These are phyloP conservation scores for Cryphonectria nitschkei DNA, from an alignment of 2,329 filamentous ascomycete species.

Conservation along the genomic window DNA sequence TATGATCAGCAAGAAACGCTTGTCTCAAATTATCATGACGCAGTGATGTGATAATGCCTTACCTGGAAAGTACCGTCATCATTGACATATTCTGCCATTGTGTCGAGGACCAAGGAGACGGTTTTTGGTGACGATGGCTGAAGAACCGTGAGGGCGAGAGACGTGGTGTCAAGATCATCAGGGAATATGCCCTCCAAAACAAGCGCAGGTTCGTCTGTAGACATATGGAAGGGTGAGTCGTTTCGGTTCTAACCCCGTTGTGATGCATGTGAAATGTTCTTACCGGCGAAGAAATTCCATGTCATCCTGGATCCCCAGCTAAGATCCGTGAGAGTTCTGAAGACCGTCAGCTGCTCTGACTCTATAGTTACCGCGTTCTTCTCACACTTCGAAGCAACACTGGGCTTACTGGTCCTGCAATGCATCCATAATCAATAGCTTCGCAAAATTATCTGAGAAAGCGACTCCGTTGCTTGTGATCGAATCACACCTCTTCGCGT, in stretches of 20 bases:
- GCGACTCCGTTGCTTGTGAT: not conserved
- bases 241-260: not conserved
- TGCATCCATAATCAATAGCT: not conserved
- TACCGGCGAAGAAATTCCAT: constrained; percentile 1
- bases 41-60: not conserved
- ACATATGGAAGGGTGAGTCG: not conserved
- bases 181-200: constrained; percentile 37
- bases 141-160: constrained; percentile 36
- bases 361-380: too few species aligned
- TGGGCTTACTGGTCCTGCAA: not conserved
- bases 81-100: not conserved
- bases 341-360: not conserved
- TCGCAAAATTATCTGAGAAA: not conserved
- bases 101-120: not conserved
- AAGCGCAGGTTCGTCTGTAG: constrained; percentile 34
- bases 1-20: not conserved
- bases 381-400: not conserved
- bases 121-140: not conserved
- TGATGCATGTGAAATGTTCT: not conserved
- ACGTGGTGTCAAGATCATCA: constrained; percentile 41
- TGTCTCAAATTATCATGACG: too few species aligned
- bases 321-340: not conserved
- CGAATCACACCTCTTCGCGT: not conserved
- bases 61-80: constrained; percentile 3
- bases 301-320: not conserved